These are phyloP conservation scores for Collybia sp. DNA, from an alignment of 768 basidiomycete species.

Conservation along the genomic window DNA sequence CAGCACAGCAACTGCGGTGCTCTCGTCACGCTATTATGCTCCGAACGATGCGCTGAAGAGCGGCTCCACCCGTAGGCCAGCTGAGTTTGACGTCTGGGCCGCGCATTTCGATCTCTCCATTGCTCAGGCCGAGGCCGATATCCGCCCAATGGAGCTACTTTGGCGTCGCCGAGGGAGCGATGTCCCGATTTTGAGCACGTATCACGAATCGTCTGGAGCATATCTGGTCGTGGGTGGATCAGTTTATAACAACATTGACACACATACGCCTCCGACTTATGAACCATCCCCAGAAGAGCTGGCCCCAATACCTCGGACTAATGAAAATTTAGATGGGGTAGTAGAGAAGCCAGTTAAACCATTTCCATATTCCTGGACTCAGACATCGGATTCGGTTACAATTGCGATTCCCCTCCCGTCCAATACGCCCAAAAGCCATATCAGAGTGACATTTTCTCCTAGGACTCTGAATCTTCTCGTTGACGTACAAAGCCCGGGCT, in stretches of 20 bases:
- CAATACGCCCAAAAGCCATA: conserved; percentile 52
- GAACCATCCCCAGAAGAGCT: conserved; percentile 64
- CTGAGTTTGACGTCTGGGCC: conserved; percentile 66
- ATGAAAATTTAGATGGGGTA: conserved; percentile 48
- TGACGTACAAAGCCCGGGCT: conserved; percentile 26
- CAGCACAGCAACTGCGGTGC: conserved; percentile 36
- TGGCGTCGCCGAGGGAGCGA: conserved; percentile 71
- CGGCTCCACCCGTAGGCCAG: conserved; percentile 17
- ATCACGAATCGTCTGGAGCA: conserved; percentile 36
- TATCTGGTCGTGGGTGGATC: conserved; percentile 60
- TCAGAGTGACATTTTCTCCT: conserved; percentile 63
- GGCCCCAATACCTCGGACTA: conserved; percentile 60
- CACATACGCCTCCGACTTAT: conserved; percentile 29
- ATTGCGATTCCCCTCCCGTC: conserved; percentile 83
- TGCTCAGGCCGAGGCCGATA: conserved; percentile 17
- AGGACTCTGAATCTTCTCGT: conserved; percentile 65
- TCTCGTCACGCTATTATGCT: conserved; percentile 56
- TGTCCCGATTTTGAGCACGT: conserved; percentile 58
- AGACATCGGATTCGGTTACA: conserved; percentile 78
- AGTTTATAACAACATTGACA: conserved; percentile 39
- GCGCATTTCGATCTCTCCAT: conserved; percentile 41
- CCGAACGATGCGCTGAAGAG: conserved; percentile 6
- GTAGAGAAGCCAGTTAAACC: conserved; percentile 41
- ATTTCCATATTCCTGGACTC: conserved; percentile 91
- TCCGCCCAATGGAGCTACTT: conserved; percentile 42